Evolutionary conservation across 768 basidiomycete genomes (phyloP).

Genomic region (Naganishia vishniacii): DNA sequence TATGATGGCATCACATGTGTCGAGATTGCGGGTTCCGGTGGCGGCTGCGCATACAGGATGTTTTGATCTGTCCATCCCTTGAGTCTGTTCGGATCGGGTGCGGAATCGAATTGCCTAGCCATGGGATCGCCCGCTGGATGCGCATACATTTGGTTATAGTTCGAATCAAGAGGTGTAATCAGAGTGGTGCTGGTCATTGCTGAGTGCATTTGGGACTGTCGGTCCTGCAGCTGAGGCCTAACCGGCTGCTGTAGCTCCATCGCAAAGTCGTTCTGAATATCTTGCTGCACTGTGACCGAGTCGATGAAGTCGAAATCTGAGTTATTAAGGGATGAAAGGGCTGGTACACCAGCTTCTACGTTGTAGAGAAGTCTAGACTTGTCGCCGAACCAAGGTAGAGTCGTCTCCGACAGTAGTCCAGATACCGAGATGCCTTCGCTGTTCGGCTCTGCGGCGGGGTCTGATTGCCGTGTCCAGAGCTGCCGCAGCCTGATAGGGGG

Average conservation of each 20-base stretch:
- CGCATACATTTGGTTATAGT: not conserved
- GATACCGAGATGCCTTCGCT: not conserved
- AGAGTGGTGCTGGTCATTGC: no score
- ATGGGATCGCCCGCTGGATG: not conserved
- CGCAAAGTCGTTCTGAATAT: not conserved
- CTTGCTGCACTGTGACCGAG: not conserved
- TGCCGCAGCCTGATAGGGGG: not conserved
- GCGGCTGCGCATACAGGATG: not conserved
- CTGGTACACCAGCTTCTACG: not conserved
- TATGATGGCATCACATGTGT: no score
- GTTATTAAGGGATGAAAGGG: not conserved
- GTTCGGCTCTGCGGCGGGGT: no score
- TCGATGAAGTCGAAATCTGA: not conserved
- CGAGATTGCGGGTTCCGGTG: not conserved
- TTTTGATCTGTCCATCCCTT: conserved; percentile 1
- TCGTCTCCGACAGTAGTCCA: not conserved
- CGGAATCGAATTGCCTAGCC: not conserved
- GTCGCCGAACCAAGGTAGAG: not conserved
- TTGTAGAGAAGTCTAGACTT: not conserved
- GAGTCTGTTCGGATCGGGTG: not conserved
- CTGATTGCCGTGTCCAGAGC: not conserved
- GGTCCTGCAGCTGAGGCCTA: no score
- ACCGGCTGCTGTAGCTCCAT: no score
- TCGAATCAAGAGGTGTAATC: no score
- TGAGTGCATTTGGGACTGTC: no score